A percentile compares a stretch with the other conserved stretches of the same genome.
phyloP scores from a whole-genome alignment of 306 rosid species.

The Pyrus pyrifolia region DNA sequence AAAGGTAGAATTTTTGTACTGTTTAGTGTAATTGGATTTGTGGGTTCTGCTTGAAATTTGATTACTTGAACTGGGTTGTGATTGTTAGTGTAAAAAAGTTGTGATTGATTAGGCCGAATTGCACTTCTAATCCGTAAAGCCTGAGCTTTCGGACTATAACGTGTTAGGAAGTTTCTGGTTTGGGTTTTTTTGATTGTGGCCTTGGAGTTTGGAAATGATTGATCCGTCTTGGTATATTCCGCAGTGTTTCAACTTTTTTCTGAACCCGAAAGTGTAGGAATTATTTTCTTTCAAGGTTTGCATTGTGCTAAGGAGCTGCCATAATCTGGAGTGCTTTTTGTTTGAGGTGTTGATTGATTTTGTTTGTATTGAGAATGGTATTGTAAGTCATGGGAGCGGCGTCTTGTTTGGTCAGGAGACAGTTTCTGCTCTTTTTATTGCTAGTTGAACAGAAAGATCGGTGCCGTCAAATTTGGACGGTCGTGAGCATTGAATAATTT shows the following conservation, averaged over 20 bases:
- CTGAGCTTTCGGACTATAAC: too few species aligned
- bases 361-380: background rate
- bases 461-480: background rate
- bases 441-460: background rate
- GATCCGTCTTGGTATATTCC: background rate
- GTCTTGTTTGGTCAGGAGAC: background rate
- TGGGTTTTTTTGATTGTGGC: background rate
- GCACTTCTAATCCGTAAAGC: background rate
- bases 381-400: background rate
- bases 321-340: background rate
- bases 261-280: background rate
- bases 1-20: slow-evolving; percentile 36
- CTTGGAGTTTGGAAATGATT: background rate
- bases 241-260: background rate
- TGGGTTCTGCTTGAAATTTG: slow-evolving; percentile 3
- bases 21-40: slow-evolving; percentile 1
- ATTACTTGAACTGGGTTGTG: background rate
- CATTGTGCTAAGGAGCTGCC: background rate
- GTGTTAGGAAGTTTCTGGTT: background rate
- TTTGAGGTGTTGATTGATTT: background rate
- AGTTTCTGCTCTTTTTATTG: background rate
- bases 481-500: background rate
- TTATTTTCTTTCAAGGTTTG: background rate
- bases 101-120: background rate
- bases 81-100: background rate